phyloP scores from a whole-genome alignment of 2,329 filamentous ascomycete species.

The Colletotrichum theobromicola region DNA sequence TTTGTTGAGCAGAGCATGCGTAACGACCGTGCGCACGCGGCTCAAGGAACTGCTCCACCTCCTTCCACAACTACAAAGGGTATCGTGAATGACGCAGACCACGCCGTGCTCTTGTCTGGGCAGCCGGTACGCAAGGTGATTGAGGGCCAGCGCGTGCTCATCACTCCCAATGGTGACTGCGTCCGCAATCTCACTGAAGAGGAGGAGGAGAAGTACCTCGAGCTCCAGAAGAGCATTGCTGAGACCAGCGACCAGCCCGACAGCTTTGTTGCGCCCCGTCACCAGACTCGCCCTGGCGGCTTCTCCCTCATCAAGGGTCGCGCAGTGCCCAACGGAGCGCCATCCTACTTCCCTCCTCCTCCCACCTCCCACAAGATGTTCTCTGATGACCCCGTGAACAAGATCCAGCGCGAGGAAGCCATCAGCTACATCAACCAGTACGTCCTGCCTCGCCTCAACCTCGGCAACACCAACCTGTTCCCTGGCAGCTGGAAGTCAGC shows the following conservation, averaged over 20 bases:
- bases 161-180: slow-evolving; percentile 79
- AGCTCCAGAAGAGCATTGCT: slow-evolving; percentile 67
- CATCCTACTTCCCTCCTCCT: slow-evolving; percentile 63
- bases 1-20: slow-evolving; percentile 28
- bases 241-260: slow-evolving; percentile 55
- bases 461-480: slow-evolving; percentile 52
- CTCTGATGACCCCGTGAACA: slow-evolving; percentile 63
- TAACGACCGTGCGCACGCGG: neutral
- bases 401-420: slow-evolving; percentile 70
- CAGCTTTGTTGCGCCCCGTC: slow-evolving; percentile 60
- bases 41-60: slow-evolving; percentile 5
- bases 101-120: slow-evolving; percentile 58
- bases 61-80: slow-evolving; percentile 42
- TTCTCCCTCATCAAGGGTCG: slow-evolving; percentile 69
- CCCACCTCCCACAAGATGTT: slow-evolving; percentile 42
- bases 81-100: slow-evolving; percentile 59
- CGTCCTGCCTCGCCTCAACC: slow-evolving; percentile 64
- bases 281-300: slow-evolving; percentile 58
- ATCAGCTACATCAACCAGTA: slow-evolving; percentile 74
- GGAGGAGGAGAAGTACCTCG: slow-evolving; percentile 73
- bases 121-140: slow-evolving; percentile 66
- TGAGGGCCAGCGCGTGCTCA: slow-evolving; percentile 70
- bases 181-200: slow-evolving; percentile 73
- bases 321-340: slow-evolving; percentile 67
- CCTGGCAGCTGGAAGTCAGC: slow-evolving; percentile 35